Percentiles rank a stretch among this genome's conserved stretches.
These are phyloP conservation scores for Plantago ovata DNA, from an alignment of 257 asterid species.

Conservation along the genomic window DNA sequence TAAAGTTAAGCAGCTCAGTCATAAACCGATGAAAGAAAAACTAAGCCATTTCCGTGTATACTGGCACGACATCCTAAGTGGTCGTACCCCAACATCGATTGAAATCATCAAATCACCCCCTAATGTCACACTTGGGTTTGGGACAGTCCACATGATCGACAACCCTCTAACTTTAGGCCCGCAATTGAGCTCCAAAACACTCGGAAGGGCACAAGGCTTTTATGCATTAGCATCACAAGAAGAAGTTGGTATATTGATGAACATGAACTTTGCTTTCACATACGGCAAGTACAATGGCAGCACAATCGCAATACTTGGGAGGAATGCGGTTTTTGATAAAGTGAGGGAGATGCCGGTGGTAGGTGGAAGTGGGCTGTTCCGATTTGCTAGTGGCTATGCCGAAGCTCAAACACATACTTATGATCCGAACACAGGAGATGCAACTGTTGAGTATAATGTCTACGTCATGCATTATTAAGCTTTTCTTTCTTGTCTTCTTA, in stretches of 20 bases:
- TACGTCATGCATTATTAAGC: conserved; percentile 50
- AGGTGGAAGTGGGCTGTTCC: conserved; percentile 70
- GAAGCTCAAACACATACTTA: conserved; percentile 44
- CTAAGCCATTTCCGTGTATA: conserved; percentile 33
- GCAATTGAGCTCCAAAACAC: conserved; percentile 31
- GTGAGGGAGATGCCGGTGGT: conserved; percentile 64
- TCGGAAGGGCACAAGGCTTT: conserved; percentile 58
- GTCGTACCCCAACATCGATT: conserved; percentile 30
- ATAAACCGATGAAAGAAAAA: conserved; percentile 26
- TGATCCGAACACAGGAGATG: conserved; percentile 47
- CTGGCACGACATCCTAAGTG: conserved; percentile 44
- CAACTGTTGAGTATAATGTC: conserved; percentile 48
- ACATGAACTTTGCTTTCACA: conserved; percentile 41
- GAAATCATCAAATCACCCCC: conserved; percentile 20
- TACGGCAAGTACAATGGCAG: conserved; percentile 57
- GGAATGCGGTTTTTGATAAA: conserved; percentile 36
- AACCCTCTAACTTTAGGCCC: conserved; percentile 45
- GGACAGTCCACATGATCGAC: conserved; percentile 45
- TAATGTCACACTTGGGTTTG: conserved; percentile 22
- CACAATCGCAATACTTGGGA: conserved; percentile 47
- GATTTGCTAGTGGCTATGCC: conserved; percentile 59
- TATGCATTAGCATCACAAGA: conserved; percentile 43
- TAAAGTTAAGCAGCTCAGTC: conserved; percentile 22
- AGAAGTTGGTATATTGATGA: conserved; percentile 32
- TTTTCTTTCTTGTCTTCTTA: too few species aligned